A percentile compares a stretch with the other conserved stretches of the same genome.
Conservation (phyloP, 1,284 basidiomycete genomes). For the Fomitopsis schrenkii region DNA sequence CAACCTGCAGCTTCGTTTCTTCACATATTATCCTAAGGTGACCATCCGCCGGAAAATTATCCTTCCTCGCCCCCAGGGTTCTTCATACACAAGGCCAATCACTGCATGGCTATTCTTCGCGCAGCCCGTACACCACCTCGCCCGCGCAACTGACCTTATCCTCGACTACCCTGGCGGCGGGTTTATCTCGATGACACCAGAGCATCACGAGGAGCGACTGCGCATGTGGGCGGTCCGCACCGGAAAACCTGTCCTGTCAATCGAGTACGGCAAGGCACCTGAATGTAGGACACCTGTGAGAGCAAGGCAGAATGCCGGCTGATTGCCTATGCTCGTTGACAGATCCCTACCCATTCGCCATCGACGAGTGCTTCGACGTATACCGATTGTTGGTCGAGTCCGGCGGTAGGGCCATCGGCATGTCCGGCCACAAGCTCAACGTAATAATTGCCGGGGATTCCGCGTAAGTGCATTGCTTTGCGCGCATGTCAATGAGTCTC, state of each 20-base stretch:
- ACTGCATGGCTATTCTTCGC: conserved; percentile 85
- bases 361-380: conserved; percentile 91
- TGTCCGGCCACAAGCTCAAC: conserved; percentile 74
- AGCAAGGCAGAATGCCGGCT: background rate
- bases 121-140: conserved; percentile 64
- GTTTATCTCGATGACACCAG: conserved; percentile 93
- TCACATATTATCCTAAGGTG: conserved; percentile 28
- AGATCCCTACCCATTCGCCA: conserved; percentile 95
- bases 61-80: conserved; percentile 78
- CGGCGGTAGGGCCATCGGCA: conserved; percentile 78
- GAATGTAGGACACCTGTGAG: conserved; percentile 62
- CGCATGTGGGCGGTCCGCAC: conserved; percentile 82
- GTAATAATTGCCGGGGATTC: conserved; percentile 87
- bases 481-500: conserved; percentile 4
- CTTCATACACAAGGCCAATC: conserved; percentile 77
- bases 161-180: conserved; percentile 95
- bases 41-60: conserved; percentile 72
- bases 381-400: conserved; percentile 83
- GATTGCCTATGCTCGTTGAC: background rate
- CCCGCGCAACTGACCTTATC: conserved; percentile 73
- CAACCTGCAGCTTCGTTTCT: conserved; percentile 7
- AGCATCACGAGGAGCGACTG: conserved; percentile 95
- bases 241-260: conserved; percentile 76
- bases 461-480: conserved; percentile 57
- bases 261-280: conserved; percentile 96